phyloP scores from a whole-genome alignment of 2,329 filamentous ascomycete species.

The Xylariales sp. region DNA sequence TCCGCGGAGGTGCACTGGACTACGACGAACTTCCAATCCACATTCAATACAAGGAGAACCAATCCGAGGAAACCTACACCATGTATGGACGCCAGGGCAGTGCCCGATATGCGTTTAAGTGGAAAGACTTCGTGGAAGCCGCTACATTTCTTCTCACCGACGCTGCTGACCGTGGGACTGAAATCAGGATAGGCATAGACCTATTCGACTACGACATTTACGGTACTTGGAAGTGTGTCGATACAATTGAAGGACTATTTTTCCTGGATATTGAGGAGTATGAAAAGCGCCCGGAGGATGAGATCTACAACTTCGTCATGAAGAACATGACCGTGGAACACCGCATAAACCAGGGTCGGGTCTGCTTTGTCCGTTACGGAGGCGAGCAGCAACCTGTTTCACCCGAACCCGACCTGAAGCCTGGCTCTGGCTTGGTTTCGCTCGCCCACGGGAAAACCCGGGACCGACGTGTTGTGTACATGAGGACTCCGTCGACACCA shows the following conservation, averaged over 20 bases:
- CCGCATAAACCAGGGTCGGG: background rate
- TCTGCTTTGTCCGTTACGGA: conserved; percentile 6
- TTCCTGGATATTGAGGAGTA: background rate
- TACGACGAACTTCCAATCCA: conserved; percentile 5
- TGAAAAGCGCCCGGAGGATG: background rate
- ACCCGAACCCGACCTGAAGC: background rate
- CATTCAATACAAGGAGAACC: no score
- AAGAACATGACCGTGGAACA: background rate
- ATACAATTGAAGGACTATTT: conserved; percentile 1
- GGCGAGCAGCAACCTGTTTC: background rate
- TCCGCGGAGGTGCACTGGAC: background rate
- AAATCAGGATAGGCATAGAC: background rate
- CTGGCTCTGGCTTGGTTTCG: background rate
- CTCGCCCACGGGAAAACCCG: background rate
- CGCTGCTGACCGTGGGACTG: background rate
- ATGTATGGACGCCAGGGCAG: conserved; percentile 5
- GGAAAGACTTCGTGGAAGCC: conserved; percentile 2
- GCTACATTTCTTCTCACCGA: background rate
- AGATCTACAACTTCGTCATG: background rate
- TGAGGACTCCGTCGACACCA: background rate
- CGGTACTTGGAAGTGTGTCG: background rate
- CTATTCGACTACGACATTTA: background rate
- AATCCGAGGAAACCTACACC: background rate
- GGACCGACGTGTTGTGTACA: background rate
- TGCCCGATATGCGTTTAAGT: background rate